Conservation (phyloP, 1,284 basidiomycete species). For the Ceratobasidium sp. region DNA sequence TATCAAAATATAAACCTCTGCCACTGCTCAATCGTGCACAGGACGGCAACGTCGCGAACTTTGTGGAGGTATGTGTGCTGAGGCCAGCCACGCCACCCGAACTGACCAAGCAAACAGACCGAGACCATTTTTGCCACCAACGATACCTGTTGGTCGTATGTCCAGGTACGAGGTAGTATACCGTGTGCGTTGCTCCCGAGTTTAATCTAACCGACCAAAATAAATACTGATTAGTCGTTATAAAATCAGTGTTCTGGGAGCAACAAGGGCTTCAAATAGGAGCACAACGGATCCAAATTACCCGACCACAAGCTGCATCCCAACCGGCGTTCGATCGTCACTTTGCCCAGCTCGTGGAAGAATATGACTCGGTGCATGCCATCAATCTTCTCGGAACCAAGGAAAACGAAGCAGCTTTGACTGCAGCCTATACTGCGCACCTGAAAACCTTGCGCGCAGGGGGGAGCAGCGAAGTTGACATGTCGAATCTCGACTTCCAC, state of each 20-base stretch:
- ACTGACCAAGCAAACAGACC: conserved; percentile 61
- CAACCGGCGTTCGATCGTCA: conserved; percentile 97
- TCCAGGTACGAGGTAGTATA: conserved; percentile 92
- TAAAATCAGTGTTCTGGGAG: conserved; percentile 88
- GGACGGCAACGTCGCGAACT: conserved; percentile 96
- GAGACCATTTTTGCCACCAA: conserved; percentile 89
- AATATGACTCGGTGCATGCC: conserved; percentile 82
- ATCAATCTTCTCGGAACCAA: conserved; percentile 88
- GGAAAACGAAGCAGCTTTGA: conserved; percentile 89
- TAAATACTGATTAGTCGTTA: background rate
- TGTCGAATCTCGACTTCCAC: conserved; percentile 97
- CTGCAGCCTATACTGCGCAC: conserved; percentile 81
- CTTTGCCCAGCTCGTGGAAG: conserved; percentile 82
- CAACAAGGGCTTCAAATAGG: conserved; percentile 92
- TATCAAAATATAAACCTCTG: background rate
- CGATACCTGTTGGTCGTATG: conserved; percentile 85
- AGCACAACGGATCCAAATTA: conserved; percentile 89
- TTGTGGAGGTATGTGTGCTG: conserved; percentile 76
- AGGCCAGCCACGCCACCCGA: background rate
- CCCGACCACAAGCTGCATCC: conserved; percentile 87
- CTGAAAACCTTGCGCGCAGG: conserved; percentile 62
- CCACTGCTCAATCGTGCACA: background rate
- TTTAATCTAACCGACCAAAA: background rate
- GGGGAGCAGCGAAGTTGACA: conserved; percentile 65
- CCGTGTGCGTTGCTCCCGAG: conserved; percentile 68